Percentiles rank a stretch among this genome's conserved stretches.
Conservation (phyloP, 352 stramenopile genomes). For the Globisporangium lucens region DNA sequence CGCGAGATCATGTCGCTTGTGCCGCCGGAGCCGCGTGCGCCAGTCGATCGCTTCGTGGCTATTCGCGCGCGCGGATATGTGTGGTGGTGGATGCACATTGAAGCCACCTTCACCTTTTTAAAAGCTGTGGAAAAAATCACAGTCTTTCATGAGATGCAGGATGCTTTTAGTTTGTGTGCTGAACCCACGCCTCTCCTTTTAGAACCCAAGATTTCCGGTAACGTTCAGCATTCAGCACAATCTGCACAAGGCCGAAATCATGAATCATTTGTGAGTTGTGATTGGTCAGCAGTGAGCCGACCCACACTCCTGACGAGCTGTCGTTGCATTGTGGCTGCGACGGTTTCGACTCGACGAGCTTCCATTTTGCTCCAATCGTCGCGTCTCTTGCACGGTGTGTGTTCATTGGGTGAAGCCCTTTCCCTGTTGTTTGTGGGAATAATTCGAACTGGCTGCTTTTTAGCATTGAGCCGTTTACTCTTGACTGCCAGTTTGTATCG, state of each 20-base stretch:
- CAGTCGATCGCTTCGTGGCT: constrained; percentile 2
- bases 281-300: background rate
- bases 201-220: background rate
- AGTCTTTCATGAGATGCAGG: background rate
- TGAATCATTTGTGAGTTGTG: background rate
- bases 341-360: constrained; percentile 11
- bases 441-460: constrained; percentile 9
- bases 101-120: background rate
- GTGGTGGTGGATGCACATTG: background rate
- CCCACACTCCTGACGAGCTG: background rate
- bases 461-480: background rate
- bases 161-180: background rate
- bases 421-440: background rate
- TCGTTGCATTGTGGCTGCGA: constrained; percentile 11
- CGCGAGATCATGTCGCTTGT: background rate
- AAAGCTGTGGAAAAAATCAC: background rate
- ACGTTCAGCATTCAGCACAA: background rate
- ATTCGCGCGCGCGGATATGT: background rate
- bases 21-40: background rate
- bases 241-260: background rate
- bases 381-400: background rate
- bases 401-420: constrained; percentile 4
- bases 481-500: background rate
- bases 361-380: constrained; percentile 14
- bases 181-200: background rate